Conservation (phyloP, 1,139 yeast species). For the Saccharomyces hybrid region DNA sequence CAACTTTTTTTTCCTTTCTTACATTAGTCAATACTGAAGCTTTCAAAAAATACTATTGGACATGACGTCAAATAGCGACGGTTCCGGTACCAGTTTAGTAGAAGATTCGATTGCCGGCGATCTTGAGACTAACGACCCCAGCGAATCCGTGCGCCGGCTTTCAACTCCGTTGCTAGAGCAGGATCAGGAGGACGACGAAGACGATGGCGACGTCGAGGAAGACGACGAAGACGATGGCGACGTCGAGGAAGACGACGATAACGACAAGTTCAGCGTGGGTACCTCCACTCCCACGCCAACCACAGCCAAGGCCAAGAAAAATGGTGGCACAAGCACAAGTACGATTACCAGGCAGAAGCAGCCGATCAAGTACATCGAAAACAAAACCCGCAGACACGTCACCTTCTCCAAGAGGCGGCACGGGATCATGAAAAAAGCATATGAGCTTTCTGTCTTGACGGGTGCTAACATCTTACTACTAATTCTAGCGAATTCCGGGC, state of each 20-base stretch:
- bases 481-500: conserved; percentile 92
- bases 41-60: not conserved
- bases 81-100: not conserved
- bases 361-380: conserved; percentile 92
- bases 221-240: conserved; percentile 8
- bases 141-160: not conserved
- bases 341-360: conserved; percentile 62
- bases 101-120: not conserved
- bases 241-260: conserved; percentile 7
- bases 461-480: conserved; percentile 91
- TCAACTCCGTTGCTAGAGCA: not conserved
- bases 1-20: not conserved
- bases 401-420: conserved; percentile 96
- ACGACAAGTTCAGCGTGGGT: not conserved
- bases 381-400: conserved; percentile 92
- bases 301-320: not conserved
- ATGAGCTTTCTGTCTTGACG: conserved; percentile 86
- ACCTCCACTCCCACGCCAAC: not conserved
- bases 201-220: conserved; percentile 8
- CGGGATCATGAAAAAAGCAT: conserved; percentile 96
- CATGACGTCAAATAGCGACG: not conserved
- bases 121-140: not conserved
- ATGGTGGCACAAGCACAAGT: not conserved
- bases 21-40: not conserved
- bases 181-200: conserved; percentile 7